Conservation (phyloP, 495 filamentous ascomycete species). For the Jackrogersella minutella region DNA sequence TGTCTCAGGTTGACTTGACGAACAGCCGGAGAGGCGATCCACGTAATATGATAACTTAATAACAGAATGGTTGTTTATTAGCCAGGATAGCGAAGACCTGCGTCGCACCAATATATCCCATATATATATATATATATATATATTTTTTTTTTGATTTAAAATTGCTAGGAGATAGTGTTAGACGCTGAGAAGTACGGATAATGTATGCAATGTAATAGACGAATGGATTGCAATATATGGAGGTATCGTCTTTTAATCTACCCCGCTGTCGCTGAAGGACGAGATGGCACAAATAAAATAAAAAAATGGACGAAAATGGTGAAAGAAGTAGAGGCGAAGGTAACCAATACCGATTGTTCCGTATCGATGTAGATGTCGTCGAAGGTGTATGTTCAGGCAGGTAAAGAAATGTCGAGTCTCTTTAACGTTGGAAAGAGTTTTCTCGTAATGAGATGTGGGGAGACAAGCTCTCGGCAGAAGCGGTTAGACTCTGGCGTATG, state of each 20-base stretch:
- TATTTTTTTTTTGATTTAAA: too few species aligned
- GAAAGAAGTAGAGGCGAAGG: not conserved
- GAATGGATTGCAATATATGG: too few species aligned
- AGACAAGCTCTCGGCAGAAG: slow-evolving; percentile 27
- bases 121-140: too few species aligned
- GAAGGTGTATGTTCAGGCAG: not conserved
- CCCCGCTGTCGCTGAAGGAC: not conserved
- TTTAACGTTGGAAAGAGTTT: too few species aligned
- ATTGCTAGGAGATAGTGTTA: not conserved
- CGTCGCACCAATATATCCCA: not conserved
- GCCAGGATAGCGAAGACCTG: not conserved
- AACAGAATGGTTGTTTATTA: not conserved
- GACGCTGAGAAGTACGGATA: not conserved
- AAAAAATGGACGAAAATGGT: not conserved
- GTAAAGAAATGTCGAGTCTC: too few species aligned
- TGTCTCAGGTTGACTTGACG: not conserved
- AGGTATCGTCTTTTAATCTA: not conserved
- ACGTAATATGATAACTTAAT: slow-evolving; percentile 8
- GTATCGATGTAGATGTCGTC: not conserved
- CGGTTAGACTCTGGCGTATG: slow-evolving; percentile 25
- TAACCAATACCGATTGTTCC: not conserved
- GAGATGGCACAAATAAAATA: not conserved
- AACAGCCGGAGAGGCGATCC: not conserved
- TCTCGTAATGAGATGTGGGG: slow-evolving; percentile 29
- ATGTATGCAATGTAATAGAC: not conserved